Conservation (phyloP, 257 asterid species). For the Phtheirospermum japonicum region DNA sequence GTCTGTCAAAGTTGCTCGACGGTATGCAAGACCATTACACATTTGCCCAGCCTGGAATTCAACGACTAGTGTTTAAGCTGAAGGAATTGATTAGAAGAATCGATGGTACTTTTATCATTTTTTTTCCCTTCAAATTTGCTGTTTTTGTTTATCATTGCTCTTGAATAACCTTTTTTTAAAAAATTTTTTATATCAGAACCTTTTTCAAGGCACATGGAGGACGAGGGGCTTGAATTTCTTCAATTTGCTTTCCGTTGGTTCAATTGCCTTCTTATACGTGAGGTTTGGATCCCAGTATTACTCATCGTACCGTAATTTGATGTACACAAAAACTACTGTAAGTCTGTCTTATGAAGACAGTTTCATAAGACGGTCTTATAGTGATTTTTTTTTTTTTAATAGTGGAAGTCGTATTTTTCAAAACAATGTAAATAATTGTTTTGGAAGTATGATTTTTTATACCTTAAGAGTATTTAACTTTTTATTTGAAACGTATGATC, state of each 20-base stretch:
- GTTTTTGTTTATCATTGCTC: neutral
- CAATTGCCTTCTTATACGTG: slow-evolving; percentile 94
- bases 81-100: slow-evolving; percentile 95
- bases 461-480: no score
- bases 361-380: no score
- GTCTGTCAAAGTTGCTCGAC: slow-evolving; percentile 90
- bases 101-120: slow-evolving; percentile 50
- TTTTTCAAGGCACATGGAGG: slow-evolving; percentile 80
- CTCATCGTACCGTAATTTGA: neutral
- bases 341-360: no score
- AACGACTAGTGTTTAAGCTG: slow-evolving; percentile 89
- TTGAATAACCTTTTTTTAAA: slow-evolving; percentile 9
- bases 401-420: no score
- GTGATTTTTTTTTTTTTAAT: no score
- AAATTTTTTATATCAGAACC: slow-evolving; percentile 56
- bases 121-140: neutral
- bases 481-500: neutral
- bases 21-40: slow-evolving; percentile 99
- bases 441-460: neutral
- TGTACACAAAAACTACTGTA: neutral
- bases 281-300: slow-evolving; percentile 48
- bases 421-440: neutral
- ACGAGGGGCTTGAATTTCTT: slow-evolving; percentile 97
- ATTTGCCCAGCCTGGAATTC: slow-evolving; percentile 99
- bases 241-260: slow-evolving; percentile 99